phyloP scores from a whole-genome alignment of 768 basidiomycete species.

The Suillus luteus region DNA sequence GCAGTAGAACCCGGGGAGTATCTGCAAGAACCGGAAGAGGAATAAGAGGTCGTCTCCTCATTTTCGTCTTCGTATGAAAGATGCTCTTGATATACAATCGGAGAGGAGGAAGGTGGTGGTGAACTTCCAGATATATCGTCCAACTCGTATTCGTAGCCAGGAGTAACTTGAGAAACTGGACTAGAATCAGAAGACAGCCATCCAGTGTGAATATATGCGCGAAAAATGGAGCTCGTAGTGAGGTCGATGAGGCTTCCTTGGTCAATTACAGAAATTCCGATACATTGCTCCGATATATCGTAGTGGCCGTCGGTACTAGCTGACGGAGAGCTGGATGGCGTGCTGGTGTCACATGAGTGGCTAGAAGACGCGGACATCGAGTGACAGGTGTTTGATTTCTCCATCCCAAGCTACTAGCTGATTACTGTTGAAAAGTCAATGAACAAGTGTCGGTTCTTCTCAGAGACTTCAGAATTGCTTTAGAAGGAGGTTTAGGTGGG shows the following conservation, averaged over 20 bases:
- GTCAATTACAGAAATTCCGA: background rate
- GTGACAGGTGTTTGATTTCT: background rate
- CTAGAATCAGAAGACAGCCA: background rate
- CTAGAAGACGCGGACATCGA: background rate
- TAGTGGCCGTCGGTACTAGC: background rate
- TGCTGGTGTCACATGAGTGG: background rate
- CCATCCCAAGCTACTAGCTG: background rate
- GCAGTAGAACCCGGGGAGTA: background rate
- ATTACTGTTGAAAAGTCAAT: background rate
- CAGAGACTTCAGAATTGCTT: background rate
- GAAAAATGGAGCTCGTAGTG: background rate
- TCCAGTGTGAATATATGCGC: constrained; percentile 4
- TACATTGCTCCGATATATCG: background rate
- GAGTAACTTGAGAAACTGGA: background rate
- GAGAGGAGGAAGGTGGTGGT: constrained; percentile 6
- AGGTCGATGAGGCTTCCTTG: background rate
- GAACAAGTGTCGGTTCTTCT: background rate
- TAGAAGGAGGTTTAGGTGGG: background rate
- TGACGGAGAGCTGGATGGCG: background rate
- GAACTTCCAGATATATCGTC: background rate
- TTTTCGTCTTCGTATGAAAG: background rate
- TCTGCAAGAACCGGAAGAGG: background rate
- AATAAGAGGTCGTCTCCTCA: background rate
- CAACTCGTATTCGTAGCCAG: background rate
- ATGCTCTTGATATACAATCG: background rate